These are phyloP conservation scores for Sporothrix euskadiensis DNA, from an alignment of 2,329 filamentous ascomycete genomes.

Conservation along the genomic window DNA sequence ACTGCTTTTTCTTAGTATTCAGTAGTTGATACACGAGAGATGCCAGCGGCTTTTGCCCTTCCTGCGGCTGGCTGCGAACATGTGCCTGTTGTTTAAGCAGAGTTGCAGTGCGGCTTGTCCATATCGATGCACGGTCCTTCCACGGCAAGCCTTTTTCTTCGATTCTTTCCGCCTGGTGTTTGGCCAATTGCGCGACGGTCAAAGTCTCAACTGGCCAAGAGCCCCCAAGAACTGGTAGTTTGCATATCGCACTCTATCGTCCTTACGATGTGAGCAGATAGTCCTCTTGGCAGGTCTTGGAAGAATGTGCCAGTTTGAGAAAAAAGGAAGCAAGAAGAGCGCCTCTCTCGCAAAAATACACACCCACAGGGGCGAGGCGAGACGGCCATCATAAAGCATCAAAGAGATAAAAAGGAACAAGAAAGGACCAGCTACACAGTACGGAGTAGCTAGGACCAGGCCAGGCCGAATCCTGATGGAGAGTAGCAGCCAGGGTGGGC, in stretches of 20 bases:
- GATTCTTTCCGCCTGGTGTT: background rate
- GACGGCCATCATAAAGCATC: background rate
- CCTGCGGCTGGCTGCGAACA: background rate
- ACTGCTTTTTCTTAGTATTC: background rate
- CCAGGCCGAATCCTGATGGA: conserved; percentile 22
- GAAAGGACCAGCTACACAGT: background rate
- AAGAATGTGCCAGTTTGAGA: background rate
- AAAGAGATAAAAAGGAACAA: background rate
- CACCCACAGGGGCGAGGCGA: background rate
- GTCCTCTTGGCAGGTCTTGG: conserved; percentile 10
- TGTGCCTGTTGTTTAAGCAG: background rate
- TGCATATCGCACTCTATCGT: background rate
- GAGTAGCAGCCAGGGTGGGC: conserved; percentile 26
- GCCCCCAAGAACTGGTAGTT: background rate
- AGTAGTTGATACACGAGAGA: background rate
- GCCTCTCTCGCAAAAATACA: background rate
- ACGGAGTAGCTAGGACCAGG: conserved; percentile 4
- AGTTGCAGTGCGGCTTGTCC: conserved; percentile 3
- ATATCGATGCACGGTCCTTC: conserved; percentile 5
- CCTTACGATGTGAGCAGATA: background rate
- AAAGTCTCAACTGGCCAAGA: conserved; percentile 7
- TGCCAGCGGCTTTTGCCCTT: background rate
- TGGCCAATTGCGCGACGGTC: background rate
- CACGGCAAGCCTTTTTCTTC: background rate
- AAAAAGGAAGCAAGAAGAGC: background rate